Evolutionary conservation across 352 stramenopile species (phyloP), one percentile per base, ranked within the genome.

Genomic region (Phytophthora gonapodyides): DNA sequence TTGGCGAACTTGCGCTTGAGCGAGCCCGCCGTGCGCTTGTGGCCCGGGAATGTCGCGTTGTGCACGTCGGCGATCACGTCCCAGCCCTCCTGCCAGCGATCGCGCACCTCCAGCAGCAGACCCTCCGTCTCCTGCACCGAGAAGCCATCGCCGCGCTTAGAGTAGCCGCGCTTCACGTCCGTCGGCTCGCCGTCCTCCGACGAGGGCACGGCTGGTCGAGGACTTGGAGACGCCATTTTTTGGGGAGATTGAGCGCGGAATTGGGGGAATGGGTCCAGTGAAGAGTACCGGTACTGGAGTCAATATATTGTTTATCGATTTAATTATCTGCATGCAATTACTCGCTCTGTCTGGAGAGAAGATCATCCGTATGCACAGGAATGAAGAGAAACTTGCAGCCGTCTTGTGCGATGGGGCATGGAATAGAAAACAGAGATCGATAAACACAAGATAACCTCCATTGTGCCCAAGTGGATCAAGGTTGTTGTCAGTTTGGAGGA

Each of bases 1-100:
- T 73, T 73, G 11, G 64, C 57, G 47, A 76, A 76, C 43, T 76
- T 76, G 55, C 64, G 64, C 55, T 76, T 76, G 48, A 76, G 64
- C 19, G 68, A 76, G 34, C 63, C 51, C n/a, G 58, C 53, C 3
- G 64, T 71, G 37, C 68, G 64, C 11, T 68, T 67, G 60, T 73
- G 68, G 17, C 68, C 68, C 4, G 68, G 68, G 35, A 73, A 76
- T 41, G 73, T 64, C 15, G 61, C 49, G 48, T 76, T 76, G 68
- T 76, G 68, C 40, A 70, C 37, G 15, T 76, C 54, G 7, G 68
- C 59, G 12, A 76, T 60, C 9, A 55, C 61, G 38, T 76, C 68
- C 68, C 68, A 76, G 4, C 68, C 68, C 33, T 76, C 68, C 34
- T 71, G 64, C 68, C 68, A 76, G 21, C 51, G 58, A 5, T 67